A percentile compares a stretch with the other conserved stretches of the same genome.
These are phyloP conservation scores for Ploettnerulaceae sp. DNA, from an alignment of 2,329 filamentous ascomycete genomes.

Conservation along the genomic window DNA sequence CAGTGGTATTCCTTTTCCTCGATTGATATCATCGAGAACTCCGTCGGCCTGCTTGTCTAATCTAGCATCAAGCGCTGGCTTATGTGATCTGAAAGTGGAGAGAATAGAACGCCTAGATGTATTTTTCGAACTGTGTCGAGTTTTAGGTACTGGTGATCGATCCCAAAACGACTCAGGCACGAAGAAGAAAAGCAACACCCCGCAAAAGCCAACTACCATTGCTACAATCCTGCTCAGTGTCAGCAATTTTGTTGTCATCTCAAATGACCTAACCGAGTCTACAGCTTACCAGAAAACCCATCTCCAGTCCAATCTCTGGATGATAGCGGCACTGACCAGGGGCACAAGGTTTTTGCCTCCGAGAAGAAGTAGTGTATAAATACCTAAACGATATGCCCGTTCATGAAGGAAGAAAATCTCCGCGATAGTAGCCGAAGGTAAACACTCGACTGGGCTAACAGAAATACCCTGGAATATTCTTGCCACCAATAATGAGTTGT, in stretches of 20 bases:
- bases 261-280: background rate
- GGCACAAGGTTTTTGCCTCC: conserved; percentile 90
- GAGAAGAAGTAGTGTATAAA: conserved; percentile 84
- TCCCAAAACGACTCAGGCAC: conserved; percentile 98
- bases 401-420: conserved; percentile 97
- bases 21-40: background rate
- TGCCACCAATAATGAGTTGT: conserved; percentile 72
- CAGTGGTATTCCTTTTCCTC: background rate
- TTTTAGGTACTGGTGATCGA: conserved; percentile 55
- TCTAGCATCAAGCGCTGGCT: background rate
- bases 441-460: conserved; percentile 84
- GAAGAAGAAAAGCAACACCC: conserved; percentile 75
- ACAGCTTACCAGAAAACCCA: conserved; percentile 76
- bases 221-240: conserved; percentile 63
- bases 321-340: conserved; percentile 79
- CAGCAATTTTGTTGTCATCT: conserved; percentile 12
- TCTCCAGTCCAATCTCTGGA: conserved; percentile 73
- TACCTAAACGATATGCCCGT: conserved; percentile 84
- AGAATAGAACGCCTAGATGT: conserved; percentile 21
- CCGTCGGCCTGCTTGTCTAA: conserved; percentile 5
- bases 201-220: conserved; percentile 69
- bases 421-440: conserved; percentile 89
- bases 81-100: conserved; percentile 12
- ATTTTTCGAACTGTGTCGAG: conserved; percentile 12
- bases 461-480: conserved; percentile 84